A percentile compares a stretch with the other conserved stretches of the same genome.
Evolutionary conservation across 495 filamentous ascomycete genomes (phyloP).

Genomic region (Penicillium ochrochloron): DNA sequence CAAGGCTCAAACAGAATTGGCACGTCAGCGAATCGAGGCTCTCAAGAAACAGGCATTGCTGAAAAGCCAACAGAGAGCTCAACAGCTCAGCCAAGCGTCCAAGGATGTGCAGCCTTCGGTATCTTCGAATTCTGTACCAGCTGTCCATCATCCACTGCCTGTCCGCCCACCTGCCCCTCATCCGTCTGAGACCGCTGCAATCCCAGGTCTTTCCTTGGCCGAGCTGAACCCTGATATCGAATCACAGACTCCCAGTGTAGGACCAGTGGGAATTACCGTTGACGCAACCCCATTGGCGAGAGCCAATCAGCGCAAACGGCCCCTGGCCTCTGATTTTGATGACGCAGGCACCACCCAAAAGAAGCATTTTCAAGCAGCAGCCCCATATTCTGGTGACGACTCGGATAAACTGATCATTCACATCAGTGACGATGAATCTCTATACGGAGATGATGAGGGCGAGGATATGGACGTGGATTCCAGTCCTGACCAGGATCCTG

Average conservation of each 20-base stretch:
- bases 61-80: conserved; percentile 39
- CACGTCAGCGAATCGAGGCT: conserved; percentile 55
- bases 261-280: conserved; percentile 18
- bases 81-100: conserved; percentile 18
- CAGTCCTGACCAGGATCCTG: conserved; percentile 17
- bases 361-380: conserved; percentile 56
- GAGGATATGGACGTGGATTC: conserved; percentile 43
- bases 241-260: conserved; percentile 13
- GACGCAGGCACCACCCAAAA: conserved; percentile 58
- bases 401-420: conserved; percentile 65
- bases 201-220: conserved; percentile 61
- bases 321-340: conserved; percentile 83
- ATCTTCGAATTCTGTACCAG: conserved; percentile 10
- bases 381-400: conserved; percentile 5
- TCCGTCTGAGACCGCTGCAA: conserved; percentile 33
- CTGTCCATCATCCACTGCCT: conserved; percentile 48
- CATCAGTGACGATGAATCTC: conserved; percentile 69
- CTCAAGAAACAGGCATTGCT: conserved; percentile 50
- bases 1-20: conserved; percentile 60
- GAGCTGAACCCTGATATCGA: conserved; percentile 23
- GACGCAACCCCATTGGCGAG: conserved; percentile 36
- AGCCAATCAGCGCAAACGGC: conserved; percentile 68
- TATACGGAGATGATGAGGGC: conserved; percentile 48
- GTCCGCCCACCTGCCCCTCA: conserved; percentile 47
- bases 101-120: conserved; percentile 8